Evolutionary conservation across 2,329 filamentous ascomycete species (phyloP).

Genomic region (Emmonsiellopsis sp.): DNA sequence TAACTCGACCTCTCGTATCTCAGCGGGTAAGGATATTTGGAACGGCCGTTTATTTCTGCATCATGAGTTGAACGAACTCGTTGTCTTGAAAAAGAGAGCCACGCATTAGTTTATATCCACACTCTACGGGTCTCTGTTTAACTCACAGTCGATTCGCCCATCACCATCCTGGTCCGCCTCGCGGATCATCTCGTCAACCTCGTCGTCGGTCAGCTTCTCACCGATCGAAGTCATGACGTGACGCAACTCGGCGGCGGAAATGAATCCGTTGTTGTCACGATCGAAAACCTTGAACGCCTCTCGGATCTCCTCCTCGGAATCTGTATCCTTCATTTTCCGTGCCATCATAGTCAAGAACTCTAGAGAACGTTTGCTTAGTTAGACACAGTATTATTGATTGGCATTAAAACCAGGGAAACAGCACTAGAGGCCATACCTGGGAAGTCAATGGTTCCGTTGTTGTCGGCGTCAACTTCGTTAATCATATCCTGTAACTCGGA

Average conservation of each 20-base stretch:
- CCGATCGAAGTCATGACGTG: conserved; percentile 90
- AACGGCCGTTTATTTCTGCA: conserved; percentile 66
- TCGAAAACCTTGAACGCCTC: conserved; percentile 88
- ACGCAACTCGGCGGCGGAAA: conserved; percentile 76
- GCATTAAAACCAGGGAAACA: background rate
- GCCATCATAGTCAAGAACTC: conserved; percentile 93
- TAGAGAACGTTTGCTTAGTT: conserved; percentile 24
- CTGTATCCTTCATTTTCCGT: conserved; percentile 88
- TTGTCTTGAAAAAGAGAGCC: conserved; percentile 46
- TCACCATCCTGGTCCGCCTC: conserved; percentile 86
- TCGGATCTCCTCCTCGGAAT: conserved; percentile 82
- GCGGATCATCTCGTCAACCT: conserved; percentile 89
- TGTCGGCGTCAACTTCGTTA: conserved; percentile 86
- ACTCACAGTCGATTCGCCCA: conserved; percentile 76
- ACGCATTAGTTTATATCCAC: conserved; percentile 1
- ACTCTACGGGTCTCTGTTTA: background rate
- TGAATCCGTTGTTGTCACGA: conserved; percentile 86
- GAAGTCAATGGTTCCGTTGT: conserved; percentile 88
- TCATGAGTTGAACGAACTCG: conserved; percentile 90
- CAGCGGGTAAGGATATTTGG: background rate
- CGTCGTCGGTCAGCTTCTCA: conserved; percentile 82
- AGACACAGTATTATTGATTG: background rate
- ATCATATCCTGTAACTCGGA: conserved; percentile 90
- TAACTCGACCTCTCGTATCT: background rate
- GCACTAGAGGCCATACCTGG: conserved; percentile 51